Evolutionary conservation across 139 green algal genomes (phyloP).

Genomic region (Deuterostichococcus epilithicus): DNA sequence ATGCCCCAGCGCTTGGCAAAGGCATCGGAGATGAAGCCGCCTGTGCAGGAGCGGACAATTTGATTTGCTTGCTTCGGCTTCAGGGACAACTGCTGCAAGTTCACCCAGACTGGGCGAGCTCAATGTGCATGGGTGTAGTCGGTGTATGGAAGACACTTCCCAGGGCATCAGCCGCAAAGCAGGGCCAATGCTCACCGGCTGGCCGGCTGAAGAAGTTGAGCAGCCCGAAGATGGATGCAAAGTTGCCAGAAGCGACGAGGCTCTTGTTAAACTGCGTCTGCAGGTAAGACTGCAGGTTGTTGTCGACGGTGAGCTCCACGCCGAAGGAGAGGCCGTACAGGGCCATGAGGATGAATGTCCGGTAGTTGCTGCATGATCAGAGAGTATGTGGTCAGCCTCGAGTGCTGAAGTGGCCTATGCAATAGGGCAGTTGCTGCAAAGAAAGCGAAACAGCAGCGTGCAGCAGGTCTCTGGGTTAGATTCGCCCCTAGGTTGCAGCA

Average conservation of each 20-base stretch:
- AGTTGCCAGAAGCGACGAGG: conserved; percentile 50
- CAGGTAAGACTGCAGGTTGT: conserved; percentile 68
- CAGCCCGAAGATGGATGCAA: conserved; percentile 77
- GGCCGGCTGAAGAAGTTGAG: conserved; percentile 91
- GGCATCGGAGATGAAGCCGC: conserved; percentile 62
- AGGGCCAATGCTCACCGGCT: conserved; percentile 44
- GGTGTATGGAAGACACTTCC: too few relatives aligned
- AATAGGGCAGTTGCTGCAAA: too few relatives aligned
- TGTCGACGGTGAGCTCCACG: conserved; percentile 62
- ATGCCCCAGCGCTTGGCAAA: conserved; percentile 50
- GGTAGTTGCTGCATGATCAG: conserved; percentile 61
- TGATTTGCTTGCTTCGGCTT: too few relatives aligned
- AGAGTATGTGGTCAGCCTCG: too few relatives aligned
- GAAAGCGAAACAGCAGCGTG: too few relatives aligned
- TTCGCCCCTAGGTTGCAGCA: conserved; percentile 12
- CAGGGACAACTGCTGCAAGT: too few relatives aligned
- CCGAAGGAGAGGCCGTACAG: conserved; percentile 63
- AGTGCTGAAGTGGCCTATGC: too few relatives aligned
- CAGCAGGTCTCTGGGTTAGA: too few relatives aligned
- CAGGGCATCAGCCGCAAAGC: too few relatives aligned
- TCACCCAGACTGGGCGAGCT: too few relatives aligned
- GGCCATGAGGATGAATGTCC: conserved; percentile 41
- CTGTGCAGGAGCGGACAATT: conserved; percentile 14
- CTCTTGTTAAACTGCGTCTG: conserved; percentile 62
- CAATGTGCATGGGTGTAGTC: too few relatives aligned